These are phyloP conservation scores for Hanseniaspora occidentalis DNA, from an alignment of 805 yeast genomes.

Conservation along the genomic window DNA sequence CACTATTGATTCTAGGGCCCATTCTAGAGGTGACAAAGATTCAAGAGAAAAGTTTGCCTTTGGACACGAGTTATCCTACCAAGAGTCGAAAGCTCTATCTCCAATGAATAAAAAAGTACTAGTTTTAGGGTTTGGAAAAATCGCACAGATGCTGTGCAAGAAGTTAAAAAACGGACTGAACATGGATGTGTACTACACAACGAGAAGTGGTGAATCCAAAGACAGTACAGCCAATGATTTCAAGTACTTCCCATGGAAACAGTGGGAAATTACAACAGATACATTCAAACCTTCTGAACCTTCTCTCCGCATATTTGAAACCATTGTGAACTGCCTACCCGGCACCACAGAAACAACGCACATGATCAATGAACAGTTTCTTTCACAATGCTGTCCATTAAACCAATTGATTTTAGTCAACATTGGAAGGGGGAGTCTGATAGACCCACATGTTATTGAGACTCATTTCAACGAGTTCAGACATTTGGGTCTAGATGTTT, in stretches of 20 bases:
- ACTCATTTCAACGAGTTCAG: conserved; percentile 31
- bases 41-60: conserved; percentile 23
- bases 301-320: conserved; percentile 31
- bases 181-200: conserved; percentile 46
- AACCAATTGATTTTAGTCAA: conserved; percentile 35
- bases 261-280: conserved; percentile 2
- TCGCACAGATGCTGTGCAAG: conserved; percentile 42
- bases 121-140: conserved; percentile 49
- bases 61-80: conserved; percentile 22
- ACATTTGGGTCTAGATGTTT: conserved; percentile 52
- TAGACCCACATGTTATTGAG: conserved; percentile 40
- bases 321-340: conserved; percentile 46
- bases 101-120: conserved; percentile 42
- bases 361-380: conserved; percentile 31
- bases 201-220: conserved; percentile 28
- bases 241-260: conserved; percentile 26
- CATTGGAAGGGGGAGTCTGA: conserved; percentile 45
- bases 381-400: conserved; percentile 28
- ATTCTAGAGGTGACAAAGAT: conserved; percentile 21
- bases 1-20: conserved; percentile 30
- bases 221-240: conserved; percentile 19
- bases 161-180: conserved; percentile 38
- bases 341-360: conserved; percentile 40
- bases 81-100: conserved; percentile 11
- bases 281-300: conserved; percentile 18